Evolutionary conservation across 1,284 basidiomycete genomes (phyloP), one percentile per base, ranked within the genome.

Genomic region (Lentinula novae-zelandiae): DNA sequence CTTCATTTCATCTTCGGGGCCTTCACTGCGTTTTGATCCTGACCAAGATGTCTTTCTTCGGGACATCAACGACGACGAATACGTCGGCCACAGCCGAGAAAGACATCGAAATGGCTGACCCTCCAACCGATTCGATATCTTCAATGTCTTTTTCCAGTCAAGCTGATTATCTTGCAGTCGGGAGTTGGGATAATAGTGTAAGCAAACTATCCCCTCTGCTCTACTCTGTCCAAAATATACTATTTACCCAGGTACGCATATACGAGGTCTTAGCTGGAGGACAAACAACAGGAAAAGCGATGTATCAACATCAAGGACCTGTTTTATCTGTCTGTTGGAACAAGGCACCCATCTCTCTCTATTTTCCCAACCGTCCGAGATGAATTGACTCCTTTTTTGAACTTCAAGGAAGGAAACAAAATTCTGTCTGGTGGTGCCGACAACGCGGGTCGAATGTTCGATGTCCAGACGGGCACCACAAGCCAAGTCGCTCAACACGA

Each of bases 311-410:
- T 70, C 87, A 93, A 66, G 90, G 81, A 0, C 92, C 92, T 1
- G 91, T 92, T 1, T 73, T 95, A 63, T 87, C 87, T 64, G 79
- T 93, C 5, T 86, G 84, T 67, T 95, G 92, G 92, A 89, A 85
- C 72, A 88, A 86, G 73, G 83, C 81, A 51, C 57, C 27, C 0
- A 74, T 67, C 55, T 5, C 5, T 53, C 31, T 53, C 31, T 12
- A 48, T 17, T 13, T 5, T 60, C 9, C 39, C 13, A 31, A 38
- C 5, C 27, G 54, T 20, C 56, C 22, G 15, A 50, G 48, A 15
- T 57, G 20, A 34, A 48, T 58, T 54, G 34, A 22, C 13, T 33
- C 48, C 33, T 8, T 57, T 40, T 40, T n/a, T 58, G 39, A 3
- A 27, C 3, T 27, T 4, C 2, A 15, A 85, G 86, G 89, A 92